Conservation (phyloP, 768 basidiomycete genomes). For the Pisolithus marmoratus region DNA sequence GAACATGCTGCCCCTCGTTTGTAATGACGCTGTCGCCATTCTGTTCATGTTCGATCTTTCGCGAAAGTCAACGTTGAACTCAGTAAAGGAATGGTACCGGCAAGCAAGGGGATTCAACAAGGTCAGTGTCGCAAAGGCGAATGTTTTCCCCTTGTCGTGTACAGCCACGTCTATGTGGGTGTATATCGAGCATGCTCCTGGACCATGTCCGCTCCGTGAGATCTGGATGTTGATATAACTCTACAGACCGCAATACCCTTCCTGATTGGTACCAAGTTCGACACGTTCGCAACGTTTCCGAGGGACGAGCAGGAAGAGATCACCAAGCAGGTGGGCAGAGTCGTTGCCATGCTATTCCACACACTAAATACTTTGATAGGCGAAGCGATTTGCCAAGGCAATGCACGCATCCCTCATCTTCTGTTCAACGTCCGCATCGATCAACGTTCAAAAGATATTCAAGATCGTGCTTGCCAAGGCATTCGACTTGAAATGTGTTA, state of each 20-base stretch:
- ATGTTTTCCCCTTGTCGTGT: neutral
- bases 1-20: constrained; percentile 96
- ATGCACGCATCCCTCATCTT: constrained; percentile 99
- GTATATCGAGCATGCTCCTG: neutral
- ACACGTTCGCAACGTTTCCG: constrained; percentile 93
- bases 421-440: constrained; percentile 97
- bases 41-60: constrained; percentile 99
- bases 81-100: constrained; percentile 99
- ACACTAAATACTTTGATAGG: constrained; percentile 40
- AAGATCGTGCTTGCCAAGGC: constrained; percentile 97
- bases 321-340: constrained; percentile 76
- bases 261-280: constrained; percentile 97
- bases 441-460: constrained; percentile 99
- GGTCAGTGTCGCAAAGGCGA: constrained; percentile 39
- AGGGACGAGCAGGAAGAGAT: constrained; percentile 99
- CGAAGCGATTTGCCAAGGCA: constrained; percentile 95
- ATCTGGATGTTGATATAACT: neutral
- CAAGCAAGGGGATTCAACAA: constrained; percentile 99
- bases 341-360: constrained; percentile 3
- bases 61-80: constrained; percentile 94
- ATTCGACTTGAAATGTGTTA: constrained; percentile 97
- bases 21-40: constrained; percentile 99
- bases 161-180: neutral
- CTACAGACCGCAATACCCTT: constrained; percentile 94
- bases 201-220: neutral